Percentiles rank a stretch among this genome's conserved stretches.
Evolutionary conservation across 495 filamentous ascomycete genomes (phyloP).

Genomic region (Xylaria scruposa): DNA sequence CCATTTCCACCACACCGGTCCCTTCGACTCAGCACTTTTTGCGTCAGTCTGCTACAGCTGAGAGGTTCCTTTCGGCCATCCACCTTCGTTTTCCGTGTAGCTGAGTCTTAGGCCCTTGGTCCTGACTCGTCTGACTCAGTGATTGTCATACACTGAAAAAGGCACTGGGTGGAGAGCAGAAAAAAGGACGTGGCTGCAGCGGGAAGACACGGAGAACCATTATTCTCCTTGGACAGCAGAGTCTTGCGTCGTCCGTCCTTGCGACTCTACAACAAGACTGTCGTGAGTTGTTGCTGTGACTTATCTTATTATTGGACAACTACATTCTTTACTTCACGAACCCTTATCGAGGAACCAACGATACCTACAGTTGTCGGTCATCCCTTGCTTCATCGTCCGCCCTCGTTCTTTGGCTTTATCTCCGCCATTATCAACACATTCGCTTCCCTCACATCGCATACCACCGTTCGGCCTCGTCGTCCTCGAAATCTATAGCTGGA

Average conservation of each 20-base stretch:
- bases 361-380: background rate
- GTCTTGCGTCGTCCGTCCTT: constrained; percentile 17
- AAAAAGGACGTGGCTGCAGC: background rate
- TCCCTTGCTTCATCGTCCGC: background rate
- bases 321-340: constrained; percentile 33
- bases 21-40: background rate
- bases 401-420: background rate
- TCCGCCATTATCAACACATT: background rate
- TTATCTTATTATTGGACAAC: constrained; percentile 1
- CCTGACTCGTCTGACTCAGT: constrained; percentile 16
- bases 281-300: background rate
- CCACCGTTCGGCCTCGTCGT: background rate
- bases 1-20: constrained; percentile 6
- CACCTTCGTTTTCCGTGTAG: constrained; percentile 10
- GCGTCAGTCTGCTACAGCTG: constrained; percentile 16
- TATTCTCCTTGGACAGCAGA: constrained; percentile 13
- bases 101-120: constrained; percentile 1
- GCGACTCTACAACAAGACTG: background rate
- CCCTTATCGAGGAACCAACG: constrained; percentile 3
- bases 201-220: background rate
- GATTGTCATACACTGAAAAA: background rate
- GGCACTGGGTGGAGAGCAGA: background rate
- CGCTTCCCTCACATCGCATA: background rate
- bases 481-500: background rate
- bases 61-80: constrained; percentile 10